Evolutionary conservation across 495 filamentous ascomycete genomes (phyloP).

Genomic region (Baudoinia panamericana): DNA sequence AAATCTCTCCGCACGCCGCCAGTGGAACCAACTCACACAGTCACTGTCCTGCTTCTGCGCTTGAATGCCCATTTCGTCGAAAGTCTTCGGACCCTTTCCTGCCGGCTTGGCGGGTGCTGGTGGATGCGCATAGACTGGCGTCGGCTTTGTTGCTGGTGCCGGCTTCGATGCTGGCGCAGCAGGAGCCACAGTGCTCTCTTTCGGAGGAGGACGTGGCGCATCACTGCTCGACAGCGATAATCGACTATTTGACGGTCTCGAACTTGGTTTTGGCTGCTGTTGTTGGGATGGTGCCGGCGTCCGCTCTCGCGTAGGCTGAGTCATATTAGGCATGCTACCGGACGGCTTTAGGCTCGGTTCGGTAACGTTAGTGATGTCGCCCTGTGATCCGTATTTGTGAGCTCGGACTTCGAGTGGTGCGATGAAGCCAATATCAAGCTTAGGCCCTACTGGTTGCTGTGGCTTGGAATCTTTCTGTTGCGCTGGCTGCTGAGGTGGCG

Average conservation of each 20-base stretch:
- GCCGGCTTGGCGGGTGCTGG: slow-evolving; percentile 32
- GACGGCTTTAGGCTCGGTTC: slow-evolving; percentile 2
- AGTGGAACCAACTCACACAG: too few relatives aligned
- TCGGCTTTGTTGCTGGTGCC: not conserved
- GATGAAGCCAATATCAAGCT: slow-evolving; percentile 26
- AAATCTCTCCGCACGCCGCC: too few relatives aligned
- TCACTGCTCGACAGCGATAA: not conserved
- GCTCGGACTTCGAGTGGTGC: slow-evolving; percentile 22
- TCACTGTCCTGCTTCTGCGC: slow-evolving; percentile 65
- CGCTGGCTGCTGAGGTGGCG: too few relatives aligned
- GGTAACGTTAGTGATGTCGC: too few relatives aligned
- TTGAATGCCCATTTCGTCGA: slow-evolving; percentile 95
- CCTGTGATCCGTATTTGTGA: slow-evolving; percentile 10
- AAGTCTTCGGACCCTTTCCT: slow-evolving; percentile 83
- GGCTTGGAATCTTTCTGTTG: too few relatives aligned
- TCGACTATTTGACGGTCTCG: not conserved
- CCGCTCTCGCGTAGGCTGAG: slow-evolving; percentile 9
- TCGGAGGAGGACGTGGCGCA: not conserved
- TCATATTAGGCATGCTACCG: slow-evolving; percentile 17
- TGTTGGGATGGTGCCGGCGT: not conserved
- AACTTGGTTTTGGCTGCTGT: slow-evolving; percentile 6
- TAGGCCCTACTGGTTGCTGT: not conserved
- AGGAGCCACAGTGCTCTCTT: too few relatives aligned
- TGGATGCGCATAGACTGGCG: slow-evolving; percentile 13
- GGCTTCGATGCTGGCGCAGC: not conserved